phyloP scores from a whole-genome alignment of 192 early-diverging fungal genomes.

The Podila clonocystis region DNA sequence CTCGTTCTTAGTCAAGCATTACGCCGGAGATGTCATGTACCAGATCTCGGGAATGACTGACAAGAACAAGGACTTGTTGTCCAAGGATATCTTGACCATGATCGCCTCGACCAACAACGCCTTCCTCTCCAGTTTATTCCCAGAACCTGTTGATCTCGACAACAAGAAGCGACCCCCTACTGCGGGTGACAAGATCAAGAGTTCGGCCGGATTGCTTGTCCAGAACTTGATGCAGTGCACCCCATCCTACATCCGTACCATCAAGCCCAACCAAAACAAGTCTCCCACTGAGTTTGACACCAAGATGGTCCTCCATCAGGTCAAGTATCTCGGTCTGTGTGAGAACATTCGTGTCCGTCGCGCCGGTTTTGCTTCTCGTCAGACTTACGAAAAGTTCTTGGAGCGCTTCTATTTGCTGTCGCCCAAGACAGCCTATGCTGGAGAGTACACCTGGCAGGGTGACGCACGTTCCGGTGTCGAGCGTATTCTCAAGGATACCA shows the following conservation, averaged over 20 bases:
- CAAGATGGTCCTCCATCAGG: slow-evolving; percentile 94
- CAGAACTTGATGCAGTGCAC: slow-evolving; percentile 94
- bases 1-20: slow-evolving; percentile 90
- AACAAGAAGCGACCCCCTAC: slow-evolving; percentile 98
- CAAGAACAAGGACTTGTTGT: slow-evolving; percentile 96
- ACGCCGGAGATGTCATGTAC: slow-evolving; percentile 97
- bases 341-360: slow-evolving; percentile 98
- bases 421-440: slow-evolving; percentile 80
- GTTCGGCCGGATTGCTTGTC: slow-evolving; percentile 85
- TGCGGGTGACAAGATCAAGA: slow-evolving; percentile 95
- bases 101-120: slow-evolving; percentile 80
- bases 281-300: slow-evolving; percentile 90
- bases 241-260: slow-evolving; percentile 96
- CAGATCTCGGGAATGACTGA: slow-evolving; percentile 93
- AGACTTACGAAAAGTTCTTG: slow-evolving; percentile 93
- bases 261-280: slow-evolving; percentile 98
- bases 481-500: slow-evolving; percentile 87
- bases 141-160: slow-evolving; percentile 87
- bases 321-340: slow-evolving; percentile 95
- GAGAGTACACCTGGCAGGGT: slow-evolving; percentile 88
- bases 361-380: slow-evolving; percentile 97
- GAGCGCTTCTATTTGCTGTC: slow-evolving; percentile 81
- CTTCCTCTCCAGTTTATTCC: slow-evolving; percentile 88
- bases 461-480: slow-evolving; percentile 74
- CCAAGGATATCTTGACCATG: slow-evolving; percentile 92